Conservation (phyloP, 2,329 filamentous ascomycete species). For the Pseudogymnoascus sp. region DNA sequence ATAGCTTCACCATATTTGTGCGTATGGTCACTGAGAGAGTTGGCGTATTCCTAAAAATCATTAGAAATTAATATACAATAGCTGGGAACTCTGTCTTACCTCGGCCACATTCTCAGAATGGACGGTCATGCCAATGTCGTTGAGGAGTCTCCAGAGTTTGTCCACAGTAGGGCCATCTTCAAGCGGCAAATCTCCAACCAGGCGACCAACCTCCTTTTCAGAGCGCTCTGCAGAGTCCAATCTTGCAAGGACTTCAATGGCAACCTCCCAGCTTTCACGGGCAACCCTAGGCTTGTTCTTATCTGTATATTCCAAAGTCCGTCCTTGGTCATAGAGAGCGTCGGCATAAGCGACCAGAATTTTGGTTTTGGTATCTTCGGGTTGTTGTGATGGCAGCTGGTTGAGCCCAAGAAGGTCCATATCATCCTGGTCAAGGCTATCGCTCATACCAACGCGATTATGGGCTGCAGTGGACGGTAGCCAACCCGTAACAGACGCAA, state of each 20-base stretch:
- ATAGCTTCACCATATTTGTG: conserved; percentile 79
- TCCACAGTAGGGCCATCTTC: conserved; percentile 68
- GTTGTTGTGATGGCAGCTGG: conserved; percentile 45
- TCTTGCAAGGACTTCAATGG: conserved; percentile 73
- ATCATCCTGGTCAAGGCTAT: conserved; percentile 73
- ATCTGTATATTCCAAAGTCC: conserved; percentile 22
- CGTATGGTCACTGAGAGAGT: conserved; percentile 64
- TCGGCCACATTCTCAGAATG: conserved; percentile 78
- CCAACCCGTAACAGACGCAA: conserved; percentile 81
- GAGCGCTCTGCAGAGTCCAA: conserved; percentile 67
- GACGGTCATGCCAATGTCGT: conserved; percentile 67
- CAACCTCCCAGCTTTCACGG: conserved; percentile 81
- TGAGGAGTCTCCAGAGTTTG: conserved; percentile 71
- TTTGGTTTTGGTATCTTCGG: conserved; percentile 68
- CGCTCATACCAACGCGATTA: conserved; percentile 46
- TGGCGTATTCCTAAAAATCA: conserved; percentile 68
- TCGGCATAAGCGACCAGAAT: conserved; percentile 71
- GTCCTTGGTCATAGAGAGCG: conserved; percentile 50
- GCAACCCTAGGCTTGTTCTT: conserved; percentile 22
- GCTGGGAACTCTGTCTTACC: conserved; percentile 43
- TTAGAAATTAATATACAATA: conserved; percentile 21
- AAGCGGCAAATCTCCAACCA: conserved; percentile 66
- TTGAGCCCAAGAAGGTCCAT: conserved; percentile 69
- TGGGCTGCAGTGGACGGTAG: conserved; percentile 53
- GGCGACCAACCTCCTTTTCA: conserved; percentile 64